A percentile compares a stretch with the other conserved stretches of the same genome.
phyloP scores from a whole-genome alignment of 768 basidiomycete species.

The Tricholoma bakamatsutake region DNA sequence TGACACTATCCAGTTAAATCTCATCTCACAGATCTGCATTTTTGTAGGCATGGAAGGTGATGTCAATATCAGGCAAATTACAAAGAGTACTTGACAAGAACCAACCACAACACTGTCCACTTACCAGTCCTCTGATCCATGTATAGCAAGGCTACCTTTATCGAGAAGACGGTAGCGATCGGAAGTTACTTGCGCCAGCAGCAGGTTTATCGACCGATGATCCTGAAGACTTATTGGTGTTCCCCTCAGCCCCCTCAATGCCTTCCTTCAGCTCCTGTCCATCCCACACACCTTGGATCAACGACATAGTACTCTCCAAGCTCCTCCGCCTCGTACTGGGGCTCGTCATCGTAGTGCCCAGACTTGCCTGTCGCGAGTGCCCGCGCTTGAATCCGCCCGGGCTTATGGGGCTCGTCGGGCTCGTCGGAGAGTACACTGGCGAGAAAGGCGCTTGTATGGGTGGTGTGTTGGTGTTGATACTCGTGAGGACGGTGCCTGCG shows the following conservation, averaged over 20 bases:
- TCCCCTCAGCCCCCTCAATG: constrained; percentile 32
- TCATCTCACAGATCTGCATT: background rate
- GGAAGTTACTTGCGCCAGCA: constrained; percentile 1
- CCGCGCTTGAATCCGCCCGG: constrained; percentile 61
- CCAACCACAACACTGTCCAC: background rate
- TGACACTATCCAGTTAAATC: background rate
- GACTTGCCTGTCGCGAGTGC: constrained; percentile 70
- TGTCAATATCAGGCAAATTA: constrained; percentile 1
- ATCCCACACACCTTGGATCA: constrained; percentile 91
- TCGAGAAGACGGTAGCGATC: background rate
- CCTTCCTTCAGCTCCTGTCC: constrained; percentile 44
- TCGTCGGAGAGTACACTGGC: constrained; percentile 27
- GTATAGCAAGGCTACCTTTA: background rate
- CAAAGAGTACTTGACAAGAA: background rate
- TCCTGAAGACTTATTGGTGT: constrained; percentile 30
- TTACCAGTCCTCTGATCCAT: background rate
- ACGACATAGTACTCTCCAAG: constrained; percentile 91
- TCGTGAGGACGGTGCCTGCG: constrained; percentile 16
- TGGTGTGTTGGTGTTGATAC: constrained; percentile 31
- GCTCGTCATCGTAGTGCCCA: constrained; percentile 94
- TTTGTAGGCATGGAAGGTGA: background rate
- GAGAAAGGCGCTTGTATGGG: constrained; percentile 16
- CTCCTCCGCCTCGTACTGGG: constrained; percentile 90
- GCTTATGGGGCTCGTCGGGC: constrained; percentile 36
- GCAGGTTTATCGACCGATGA: constrained; percentile 9